Base-by-base conservation (phyloP, 345 rosid species). In the Toxicodendron radicans region DNA sequence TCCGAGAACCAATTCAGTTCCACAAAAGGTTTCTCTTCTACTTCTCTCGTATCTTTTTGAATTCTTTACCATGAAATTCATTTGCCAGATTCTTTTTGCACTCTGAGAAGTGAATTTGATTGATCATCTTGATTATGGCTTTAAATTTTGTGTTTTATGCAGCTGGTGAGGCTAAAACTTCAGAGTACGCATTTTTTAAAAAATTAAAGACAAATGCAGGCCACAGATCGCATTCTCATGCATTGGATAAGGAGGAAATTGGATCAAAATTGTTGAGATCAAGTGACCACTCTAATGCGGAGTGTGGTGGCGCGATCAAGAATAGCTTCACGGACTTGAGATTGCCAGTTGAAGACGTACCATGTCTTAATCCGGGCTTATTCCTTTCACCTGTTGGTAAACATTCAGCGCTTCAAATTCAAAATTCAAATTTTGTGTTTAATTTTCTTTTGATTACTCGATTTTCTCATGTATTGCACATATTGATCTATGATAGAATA, bases 131-230 rank as follows among this genome's bases (percentile, higher is more conserved):
- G 24, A 11, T 23, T 54, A 23, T 61, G 30, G 9, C 21, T 52
- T 56, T 58, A 0, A 6, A 43, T n/a, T 2, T 41, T 12, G 51
- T 73, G 65, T 63, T 30, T 33, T 64, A 21, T 67, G 84, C 87
- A 88, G 97, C 83, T 66, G 66, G 73, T 80, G 85, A 79, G 52
- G 87, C 98, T 9, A 91, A 90, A 77, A 91, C 95, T 64, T 87
- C 95, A 2, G 94, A 93, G 83, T 88, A 76, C 69, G 95, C 95
- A 18, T 91, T 85, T 80, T 91, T 91, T 66, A 87, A 87, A 79
- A 88, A 90, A 77, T 68, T 91, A 32, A 90, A 90, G 82, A 86
- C 83, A 30, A 65, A 68, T 52, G 81, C 82, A 13, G 77, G 73
- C 65, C 79, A 54, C 43, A 75, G 53, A 32, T 72, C 74, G 69